Conservation (phyloP, 2,329 filamentous ascomycete species). For the Cordyceps militaris region DNA sequence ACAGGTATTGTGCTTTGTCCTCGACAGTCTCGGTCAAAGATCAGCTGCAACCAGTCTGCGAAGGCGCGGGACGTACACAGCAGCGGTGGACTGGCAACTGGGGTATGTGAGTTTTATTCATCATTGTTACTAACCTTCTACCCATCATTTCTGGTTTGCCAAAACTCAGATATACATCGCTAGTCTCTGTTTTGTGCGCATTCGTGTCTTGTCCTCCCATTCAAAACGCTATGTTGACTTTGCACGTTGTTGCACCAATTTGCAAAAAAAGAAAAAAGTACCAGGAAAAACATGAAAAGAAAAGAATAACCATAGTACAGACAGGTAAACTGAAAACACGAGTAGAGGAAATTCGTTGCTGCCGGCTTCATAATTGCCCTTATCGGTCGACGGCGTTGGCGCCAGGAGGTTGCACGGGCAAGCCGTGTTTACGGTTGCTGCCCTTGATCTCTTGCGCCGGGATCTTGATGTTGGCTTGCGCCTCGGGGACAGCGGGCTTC, state of each 20-base stretch:
- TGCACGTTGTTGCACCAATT: background rate
- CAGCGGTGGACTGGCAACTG: background rate
- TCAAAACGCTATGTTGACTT: background rate
- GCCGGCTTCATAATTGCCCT: background rate
- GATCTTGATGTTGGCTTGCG: background rate
- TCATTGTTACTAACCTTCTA: background rate
- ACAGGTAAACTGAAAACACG: background rate
- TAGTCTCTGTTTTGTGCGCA: background rate
- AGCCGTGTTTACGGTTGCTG: background rate
- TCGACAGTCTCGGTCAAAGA: no score
- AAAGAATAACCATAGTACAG: background rate
- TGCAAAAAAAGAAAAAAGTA: background rate
- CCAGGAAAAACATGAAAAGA: background rate
- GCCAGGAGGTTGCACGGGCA: background rate
- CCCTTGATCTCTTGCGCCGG: background rate
- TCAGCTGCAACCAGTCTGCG: no score
- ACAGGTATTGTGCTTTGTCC: no score
- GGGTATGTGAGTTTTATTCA: slow-evolving; percentile 3
- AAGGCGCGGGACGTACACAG: no score
- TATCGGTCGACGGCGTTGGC: slow-evolving; percentile 2
- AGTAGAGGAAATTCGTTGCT: background rate
- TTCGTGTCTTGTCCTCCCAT: background rate
- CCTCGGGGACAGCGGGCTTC: background rate
- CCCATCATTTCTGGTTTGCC: background rate
- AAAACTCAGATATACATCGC: background rate